Conservation (phyloP, 2,329 filamentous ascomycete genomes). For the Thyridium curvatum region DNA sequence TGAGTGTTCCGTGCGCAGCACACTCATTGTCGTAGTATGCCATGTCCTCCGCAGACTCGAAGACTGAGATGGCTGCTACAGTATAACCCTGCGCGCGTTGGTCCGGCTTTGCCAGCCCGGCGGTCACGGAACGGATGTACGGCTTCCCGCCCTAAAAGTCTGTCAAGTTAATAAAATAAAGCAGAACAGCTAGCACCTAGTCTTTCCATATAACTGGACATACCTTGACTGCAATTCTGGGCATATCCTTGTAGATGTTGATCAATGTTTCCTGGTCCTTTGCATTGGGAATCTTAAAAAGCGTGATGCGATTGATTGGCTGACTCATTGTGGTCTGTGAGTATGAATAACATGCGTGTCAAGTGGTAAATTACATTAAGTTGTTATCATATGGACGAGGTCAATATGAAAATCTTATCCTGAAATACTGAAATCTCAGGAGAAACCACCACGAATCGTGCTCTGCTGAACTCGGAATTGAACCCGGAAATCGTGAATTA, state of each 20-base stretch:
- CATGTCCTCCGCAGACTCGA: constrained; percentile 52
- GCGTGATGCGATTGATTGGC: constrained; percentile 24
- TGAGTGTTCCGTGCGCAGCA: constrained; percentile 22
- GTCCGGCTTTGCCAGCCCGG: constrained; percentile 42
- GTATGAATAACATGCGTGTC: no score
- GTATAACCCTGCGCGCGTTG: constrained; percentile 53
- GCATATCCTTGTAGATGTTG: constrained; percentile 23
- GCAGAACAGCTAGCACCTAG: no score
- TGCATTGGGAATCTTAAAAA: constrained; percentile 28
- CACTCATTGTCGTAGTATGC: constrained; percentile 51
- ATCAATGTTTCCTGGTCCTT: constrained; percentile 23
- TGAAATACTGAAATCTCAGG: no score
- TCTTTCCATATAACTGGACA: neutral
- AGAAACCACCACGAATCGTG: no score
- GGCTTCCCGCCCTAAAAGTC: constrained; percentile 48
- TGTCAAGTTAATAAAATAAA: neutral
- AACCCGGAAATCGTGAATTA: no score
- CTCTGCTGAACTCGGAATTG: no score
- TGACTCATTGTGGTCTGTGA: no score
- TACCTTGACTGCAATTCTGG: constrained; percentile 23
- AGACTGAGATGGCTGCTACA: constrained; percentile 48
- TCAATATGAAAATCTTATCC: no score
- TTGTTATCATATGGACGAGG: no score
- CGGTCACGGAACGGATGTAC: constrained; percentile 48
- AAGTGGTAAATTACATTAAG: no score